Conservation (phyloP, 1,284 basidiomycete species). For the Ustilago sp. region DNA sequence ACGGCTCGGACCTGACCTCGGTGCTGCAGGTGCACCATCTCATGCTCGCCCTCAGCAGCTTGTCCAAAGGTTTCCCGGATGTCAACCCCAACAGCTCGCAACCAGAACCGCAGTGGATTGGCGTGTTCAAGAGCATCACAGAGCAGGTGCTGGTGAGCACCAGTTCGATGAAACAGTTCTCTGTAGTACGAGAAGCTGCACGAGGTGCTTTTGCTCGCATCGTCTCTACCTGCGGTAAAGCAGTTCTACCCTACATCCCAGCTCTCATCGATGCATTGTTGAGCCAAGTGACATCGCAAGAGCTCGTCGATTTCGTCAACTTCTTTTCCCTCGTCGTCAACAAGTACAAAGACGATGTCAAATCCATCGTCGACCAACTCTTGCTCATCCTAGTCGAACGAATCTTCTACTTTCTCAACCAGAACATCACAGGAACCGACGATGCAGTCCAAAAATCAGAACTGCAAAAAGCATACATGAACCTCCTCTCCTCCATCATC, state of each 20-base stretch:
- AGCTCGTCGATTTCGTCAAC: conserved; percentile 93
- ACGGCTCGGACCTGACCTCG: conserved; percentile 75
- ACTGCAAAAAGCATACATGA: conserved; percentile 89
- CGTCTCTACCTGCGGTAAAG: conserved; percentile 86
- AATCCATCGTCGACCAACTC: conserved; percentile 88
- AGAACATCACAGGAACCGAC: conserved; percentile 89
- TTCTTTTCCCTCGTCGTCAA: conserved; percentile 92
- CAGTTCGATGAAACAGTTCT: conserved; percentile 86
- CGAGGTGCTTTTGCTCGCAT: conserved; percentile 86
- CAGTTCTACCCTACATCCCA: conserved; percentile 80
- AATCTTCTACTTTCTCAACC: conserved; percentile 83
- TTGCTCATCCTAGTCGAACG: conserved; percentile 86
- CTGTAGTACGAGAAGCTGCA: conserved; percentile 92
- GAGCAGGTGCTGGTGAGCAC: conserved; percentile 89
- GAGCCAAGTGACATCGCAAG: conserved; percentile 88
- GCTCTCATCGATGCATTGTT: conserved; percentile 88
- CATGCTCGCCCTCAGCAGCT: conserved; percentile 92
- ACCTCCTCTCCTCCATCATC: conserved; percentile 85
- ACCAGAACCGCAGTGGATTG: conserved; percentile 79
- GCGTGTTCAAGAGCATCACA: conserved; percentile 86
- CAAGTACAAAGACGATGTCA: conserved; percentile 88
- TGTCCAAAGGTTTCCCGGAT: conserved; percentile 94
- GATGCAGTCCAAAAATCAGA: conserved; percentile 85
- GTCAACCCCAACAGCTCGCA: conserved; percentile 70
- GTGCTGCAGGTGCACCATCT: conserved; percentile 93